Percentiles rank a stretch among this genome's conserved stretches.
These are phyloP conservation scores for Coprinellus aureogranulatus DNA, from an alignment of 768 basidiomycete genomes.

Conservation along the genomic window DNA sequence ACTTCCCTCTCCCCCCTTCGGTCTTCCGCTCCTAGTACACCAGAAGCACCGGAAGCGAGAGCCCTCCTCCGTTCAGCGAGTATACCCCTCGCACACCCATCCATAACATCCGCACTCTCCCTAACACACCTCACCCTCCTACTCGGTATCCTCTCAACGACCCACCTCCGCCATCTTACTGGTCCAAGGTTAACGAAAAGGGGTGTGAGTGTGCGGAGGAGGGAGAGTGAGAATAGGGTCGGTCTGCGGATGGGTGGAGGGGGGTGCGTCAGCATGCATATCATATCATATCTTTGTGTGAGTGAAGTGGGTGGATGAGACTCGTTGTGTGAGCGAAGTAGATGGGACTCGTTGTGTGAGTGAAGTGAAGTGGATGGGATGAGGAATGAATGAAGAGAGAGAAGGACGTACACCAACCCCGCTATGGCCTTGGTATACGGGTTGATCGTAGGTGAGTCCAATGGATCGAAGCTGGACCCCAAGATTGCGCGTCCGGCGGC, in stretches of 20 bases:
- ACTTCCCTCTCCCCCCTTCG: background rate
- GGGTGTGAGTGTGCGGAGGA: slow-evolving; percentile 46
- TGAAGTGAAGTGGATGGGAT: slow-evolving; percentile 1
- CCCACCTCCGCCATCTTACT: slow-evolving; percentile 38
- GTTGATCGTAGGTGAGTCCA: slow-evolving; percentile 40
- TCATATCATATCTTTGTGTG: too few species aligned
- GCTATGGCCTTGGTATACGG: slow-evolving; percentile 45
- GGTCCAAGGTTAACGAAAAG: slow-evolving; percentile 41
- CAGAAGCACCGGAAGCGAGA: too few species aligned
- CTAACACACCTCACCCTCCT: slow-evolving; percentile 40
- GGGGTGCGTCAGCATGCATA: background rate
- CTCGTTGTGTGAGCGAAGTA: too few species aligned
- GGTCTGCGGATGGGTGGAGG: slow-evolving; percentile 38
- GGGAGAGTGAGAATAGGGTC: slow-evolving; percentile 41
- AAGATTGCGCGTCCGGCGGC: slow-evolving; percentile 42
- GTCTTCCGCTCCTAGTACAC: too few species aligned
- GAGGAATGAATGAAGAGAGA: background rate
- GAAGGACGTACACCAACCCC: slow-evolving; percentile 39
- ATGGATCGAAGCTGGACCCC: slow-evolving; percentile 47
- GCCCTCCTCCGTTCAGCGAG: slow-evolving; percentile 35
- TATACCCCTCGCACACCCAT: slow-evolving; percentile 39
- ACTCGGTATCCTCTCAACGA: slow-evolving; percentile 42
- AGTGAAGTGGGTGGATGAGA: too few species aligned
- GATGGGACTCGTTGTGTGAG: too few species aligned
- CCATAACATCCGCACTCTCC: slow-evolving; percentile 48